Base-by-base conservation (phyloP, 78 protist species). In the Cavenderia fasciculata region DNA sequence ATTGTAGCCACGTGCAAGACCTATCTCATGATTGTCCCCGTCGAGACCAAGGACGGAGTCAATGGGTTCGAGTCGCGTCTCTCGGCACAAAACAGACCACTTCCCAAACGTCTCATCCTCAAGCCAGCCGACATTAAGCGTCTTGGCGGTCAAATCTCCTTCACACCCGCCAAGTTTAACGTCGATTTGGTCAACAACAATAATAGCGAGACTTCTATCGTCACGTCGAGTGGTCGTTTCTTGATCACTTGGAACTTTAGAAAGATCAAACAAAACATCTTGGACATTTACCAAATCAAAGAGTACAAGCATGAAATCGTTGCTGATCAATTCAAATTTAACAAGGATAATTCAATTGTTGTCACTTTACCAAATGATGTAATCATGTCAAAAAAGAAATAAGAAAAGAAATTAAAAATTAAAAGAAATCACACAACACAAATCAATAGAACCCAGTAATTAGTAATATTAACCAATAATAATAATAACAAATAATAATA, bases 221-320 rank as follows among this genome's bases (percentile, higher is more conserved):
- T 93, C 10, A 93, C 95, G 4, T 68, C 86, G 10, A 74, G 75
- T 12, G 95, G 95, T 33, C 25, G 59, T 19, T 93, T 74, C 73
- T 54, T 93, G 8, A 84, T 93, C 75, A 93, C 95, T 23, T 93
- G 95, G 95, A 93, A 93, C 41, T 93, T 93, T 43, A 65, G 79
- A 74, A 93, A 93, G 76, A 43, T 51, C 38, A 90, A 92, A 59
- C 86, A 92, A 61, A 69, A 77, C 65, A 36, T 85, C 19, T 73
- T 70, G 69, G 85, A 92, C 21, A 69, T 68, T 10, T 85, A 82
- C 29, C 90, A 93, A 61, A 75, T 93, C 34, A 88, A 93, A 59
- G 69, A 93, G 44, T 74, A 31, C 49, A 23, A 29, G n/a, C 40
- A 36, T 31, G 82, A 52, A 14, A 75, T 93, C 23, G 87, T 93